A percentile compares a stretch with the other conserved stretches of the same genome.
Conservation (phyloP, 208 protist species). For the Entamoeba invadens region DNA sequence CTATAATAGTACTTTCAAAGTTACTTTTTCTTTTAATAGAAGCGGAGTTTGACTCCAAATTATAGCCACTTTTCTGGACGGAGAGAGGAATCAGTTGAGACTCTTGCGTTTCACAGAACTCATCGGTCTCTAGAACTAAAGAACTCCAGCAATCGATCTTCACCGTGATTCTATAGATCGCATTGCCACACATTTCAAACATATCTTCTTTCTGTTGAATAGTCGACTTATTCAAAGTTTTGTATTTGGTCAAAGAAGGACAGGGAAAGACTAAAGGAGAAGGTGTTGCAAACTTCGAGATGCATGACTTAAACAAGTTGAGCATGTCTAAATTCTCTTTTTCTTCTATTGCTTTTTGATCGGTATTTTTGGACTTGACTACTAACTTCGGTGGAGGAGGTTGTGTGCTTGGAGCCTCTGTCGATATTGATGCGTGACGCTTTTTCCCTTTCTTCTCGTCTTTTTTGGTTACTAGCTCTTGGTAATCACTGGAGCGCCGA, state of each 20-base stretch:
- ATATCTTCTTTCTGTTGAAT: not conserved
- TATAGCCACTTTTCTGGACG: not conserved
- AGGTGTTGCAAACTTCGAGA: not conserved
- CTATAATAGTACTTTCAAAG: not conserved
- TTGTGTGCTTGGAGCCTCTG: not conserved
- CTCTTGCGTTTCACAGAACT: not conserved
- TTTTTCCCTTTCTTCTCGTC: not conserved
- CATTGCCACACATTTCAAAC: not conserved
- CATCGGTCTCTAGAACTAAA: not conserved
- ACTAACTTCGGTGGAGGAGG: not conserved
- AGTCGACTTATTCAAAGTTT: not conserved
- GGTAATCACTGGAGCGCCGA: no score
- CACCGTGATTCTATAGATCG: not conserved
- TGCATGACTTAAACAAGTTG: not conserved
- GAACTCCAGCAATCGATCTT: not conserved
- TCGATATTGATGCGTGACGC: not conserved
- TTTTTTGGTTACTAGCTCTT: no score
- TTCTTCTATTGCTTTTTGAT: not conserved
- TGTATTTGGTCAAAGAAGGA: not conserved
- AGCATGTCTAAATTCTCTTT: not conserved
- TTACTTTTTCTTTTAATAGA: not conserved
- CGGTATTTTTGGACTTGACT: not conserved
- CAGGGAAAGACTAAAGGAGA: not conserved
- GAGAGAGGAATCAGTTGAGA: not conserved
- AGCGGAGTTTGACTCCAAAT: not conserved